Conservation (phyloP, 129 eudicot genomes). For the Escallonia rubra region DNA sequence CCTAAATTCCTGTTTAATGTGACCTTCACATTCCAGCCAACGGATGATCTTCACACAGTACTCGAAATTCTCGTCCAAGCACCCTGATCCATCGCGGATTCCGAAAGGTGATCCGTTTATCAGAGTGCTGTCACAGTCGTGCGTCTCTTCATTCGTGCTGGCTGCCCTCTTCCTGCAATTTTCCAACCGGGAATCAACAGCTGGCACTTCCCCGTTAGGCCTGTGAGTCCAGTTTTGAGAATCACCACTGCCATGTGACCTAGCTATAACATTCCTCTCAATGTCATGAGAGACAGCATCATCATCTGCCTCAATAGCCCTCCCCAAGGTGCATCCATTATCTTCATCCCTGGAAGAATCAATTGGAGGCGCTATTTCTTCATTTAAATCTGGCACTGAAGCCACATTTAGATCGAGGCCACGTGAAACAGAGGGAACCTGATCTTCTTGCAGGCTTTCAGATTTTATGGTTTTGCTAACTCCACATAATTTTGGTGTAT, state of each 20-base stretch:
- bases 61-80: constrained; percentile 66
- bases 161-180: constrained; percentile 48
- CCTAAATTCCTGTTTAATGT: constrained; percentile 63
- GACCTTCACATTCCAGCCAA: constrained; percentile 68
- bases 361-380: constrained; percentile 53
- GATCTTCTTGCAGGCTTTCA: constrained; percentile 30
- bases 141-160: constrained; percentile 39
- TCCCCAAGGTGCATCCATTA: constrained; percentile 35
- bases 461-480: constrained; percentile 24
- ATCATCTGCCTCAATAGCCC: constrained; percentile 38
- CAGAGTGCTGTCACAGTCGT: constrained; percentile 74
- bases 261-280: constrained; percentile 17
- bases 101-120: constrained; percentile 63
- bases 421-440: constrained; percentile 39
- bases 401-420: constrained; percentile 77
- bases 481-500: constrained; percentile 15
- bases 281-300: constrained; percentile 40
- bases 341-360: constrained; percentile 67
- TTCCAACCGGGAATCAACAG: constrained; percentile 40
- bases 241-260: constrained; percentile 70
- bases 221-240: constrained; percentile 55
- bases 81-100: constrained; percentile 30
- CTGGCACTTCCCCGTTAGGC: constrained; percentile 44
- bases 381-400: constrained; percentile 87
- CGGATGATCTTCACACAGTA: constrained; percentile 73